Base-by-base conservation (phyloP, 164 flowering plant genomes). In the Vitis labrusca region DNA sequence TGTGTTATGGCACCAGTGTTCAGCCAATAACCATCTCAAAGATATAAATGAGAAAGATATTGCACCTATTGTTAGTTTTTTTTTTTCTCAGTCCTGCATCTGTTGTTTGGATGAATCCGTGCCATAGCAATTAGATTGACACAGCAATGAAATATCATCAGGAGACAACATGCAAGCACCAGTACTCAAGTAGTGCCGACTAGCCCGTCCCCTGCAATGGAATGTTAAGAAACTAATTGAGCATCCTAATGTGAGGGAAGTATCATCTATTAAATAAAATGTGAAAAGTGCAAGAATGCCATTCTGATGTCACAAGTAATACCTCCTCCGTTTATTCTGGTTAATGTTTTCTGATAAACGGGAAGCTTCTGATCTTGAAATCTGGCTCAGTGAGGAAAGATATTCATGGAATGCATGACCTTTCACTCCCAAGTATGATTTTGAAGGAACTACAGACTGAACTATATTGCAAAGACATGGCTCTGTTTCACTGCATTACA, bases 401-500 rank as follows among this genome's bases (percentile, higher is more conserved):
- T 93, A 95, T 58, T 95, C 99, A 65, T 85, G 80, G 68, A 82
- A 75, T 59, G 88, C 89, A 77, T 61, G 59, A 61, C 96, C 94
- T 74, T 72, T 86, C 69, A 86, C 15, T 13, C 85, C 72, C 76
- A 87, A 70, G 74, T 71, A 78, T 32, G 79, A 74, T 79, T 75
- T 79, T 64, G 82, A 16, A 59, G 97, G 97, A 67, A 84, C 86
- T 16, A 89, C 51, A 37, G 85, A 79, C 73, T 77, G 82, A 37
- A 91, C 62, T 50, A 76, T 68, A 66, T 72, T 65, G 55, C 66
- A 66, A 69, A 89, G 76, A 59, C 56, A 14, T 14, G 80, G 67
- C 59, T 76, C 82, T 44, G 32, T 51, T 67, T 81, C 83, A 23
- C 97, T 92, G 91, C 81, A 79, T 66, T 48, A n/a, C 61, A 65